A percentile compares a stretch with the other conserved stretches of the same genome.
phyloP scores from a whole-genome alignment of 106 monocot genomes.

The Dendrobium catenatum region DNA sequence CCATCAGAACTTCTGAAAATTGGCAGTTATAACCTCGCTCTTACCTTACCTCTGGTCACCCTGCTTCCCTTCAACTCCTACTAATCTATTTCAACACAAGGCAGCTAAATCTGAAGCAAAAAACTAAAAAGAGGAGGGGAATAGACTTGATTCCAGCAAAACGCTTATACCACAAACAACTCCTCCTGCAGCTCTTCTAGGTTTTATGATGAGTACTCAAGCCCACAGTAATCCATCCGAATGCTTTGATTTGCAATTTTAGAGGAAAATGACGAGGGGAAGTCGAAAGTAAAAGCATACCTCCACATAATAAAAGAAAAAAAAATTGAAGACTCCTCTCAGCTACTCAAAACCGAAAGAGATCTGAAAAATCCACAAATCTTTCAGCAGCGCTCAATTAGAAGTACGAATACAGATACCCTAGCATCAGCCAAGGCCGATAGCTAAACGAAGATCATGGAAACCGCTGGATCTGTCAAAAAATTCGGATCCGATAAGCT shows the following conservation, averaged over 20 bases:
- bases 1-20: slow-evolving; percentile 26
- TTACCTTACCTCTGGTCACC: neutral
- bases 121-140: neutral
- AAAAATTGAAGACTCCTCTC: neutral
- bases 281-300: neutral
- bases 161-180: neutral
- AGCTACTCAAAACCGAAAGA: neutral
- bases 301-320: neutral
- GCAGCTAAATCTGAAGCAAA: neutral
- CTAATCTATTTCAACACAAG: neutral
- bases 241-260: neutral
- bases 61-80: neutral
- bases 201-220: neutral
- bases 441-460: neutral
- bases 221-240: neutral
- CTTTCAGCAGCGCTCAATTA: neutral
- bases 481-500: slow-evolving; percentile 2
- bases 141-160: neutral
- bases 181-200: neutral
- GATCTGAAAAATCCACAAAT: neutral
- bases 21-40: neutral
- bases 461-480: neutral
- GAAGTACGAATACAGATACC: neutral
- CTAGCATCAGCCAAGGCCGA: neutral
- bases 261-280: neutral